Percentiles rank a stretch among this genome's conserved stretches.
Evolutionary conservation across 768 basidiomycete species (phyloP).

Genomic region (Lentinula sp.): DNA sequence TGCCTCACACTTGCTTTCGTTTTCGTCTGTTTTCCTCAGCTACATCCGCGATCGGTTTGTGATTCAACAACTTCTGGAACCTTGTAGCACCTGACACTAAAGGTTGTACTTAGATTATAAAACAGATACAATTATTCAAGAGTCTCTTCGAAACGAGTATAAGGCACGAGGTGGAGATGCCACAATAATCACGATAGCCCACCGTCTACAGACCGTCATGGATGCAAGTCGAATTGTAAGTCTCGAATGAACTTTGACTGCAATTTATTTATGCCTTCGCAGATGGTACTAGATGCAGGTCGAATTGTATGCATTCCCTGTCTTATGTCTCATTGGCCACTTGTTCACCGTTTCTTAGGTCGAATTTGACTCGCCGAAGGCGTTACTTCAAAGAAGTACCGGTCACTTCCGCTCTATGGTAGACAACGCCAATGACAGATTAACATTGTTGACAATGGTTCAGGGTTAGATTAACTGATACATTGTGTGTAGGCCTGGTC

Average conservation of each 20-base stretch:
- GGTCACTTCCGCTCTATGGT: not conserved
- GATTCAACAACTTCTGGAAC: too few relatives aligned
- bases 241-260: not conserved
- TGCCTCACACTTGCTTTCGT: not conserved
- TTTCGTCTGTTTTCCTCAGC: not conserved
- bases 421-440: not conserved
- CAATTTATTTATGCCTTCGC: not conserved
- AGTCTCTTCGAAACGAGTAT: conserved; percentile 61
- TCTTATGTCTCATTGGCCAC: not conserved
- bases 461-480: not conserved
- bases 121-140: conserved; percentile 65
- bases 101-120: conserved; percentile 34
- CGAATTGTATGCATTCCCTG: conserved; percentile 24
- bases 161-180: conserved; percentile 52
- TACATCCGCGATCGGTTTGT: conserved; percentile 18
- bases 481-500: too few relatives aligned
- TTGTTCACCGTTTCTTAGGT: not conserved
- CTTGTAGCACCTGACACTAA: too few relatives aligned
- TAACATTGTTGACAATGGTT: conserved; percentile 7
- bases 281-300: conserved; percentile 19
- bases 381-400: not conserved
- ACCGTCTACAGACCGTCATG: conserved; percentile 51
- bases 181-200: conserved; percentile 51
- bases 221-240: conserved; percentile 44
- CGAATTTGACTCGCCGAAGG: conserved; percentile 2